Evolutionary conservation across 73 alveolate genomes (phyloP), one percentile per base, ranked within the genome.

Genomic region (Strombidium stylifer): DNA sequence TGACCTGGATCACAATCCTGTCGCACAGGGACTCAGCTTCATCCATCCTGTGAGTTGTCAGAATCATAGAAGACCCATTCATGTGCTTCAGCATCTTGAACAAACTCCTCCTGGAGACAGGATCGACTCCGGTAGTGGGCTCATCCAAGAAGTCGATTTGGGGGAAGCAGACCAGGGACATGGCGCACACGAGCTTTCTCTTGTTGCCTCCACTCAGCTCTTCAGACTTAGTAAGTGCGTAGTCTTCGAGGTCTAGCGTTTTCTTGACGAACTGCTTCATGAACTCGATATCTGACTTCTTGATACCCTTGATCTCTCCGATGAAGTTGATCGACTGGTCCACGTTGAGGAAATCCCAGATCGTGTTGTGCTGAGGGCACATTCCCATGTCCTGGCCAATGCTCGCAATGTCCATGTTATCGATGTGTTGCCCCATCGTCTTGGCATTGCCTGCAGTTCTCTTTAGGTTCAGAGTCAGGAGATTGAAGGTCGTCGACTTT

Each of bases 41-140:
- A 55, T 93, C 98, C 82, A 86, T 60, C 12, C 89, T 78, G 72
- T 92, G 97, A 46, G 98, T 85, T 6, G 97, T 85, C 53, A 89
- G 53, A 24, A 89, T 79, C 27, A 92, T 79, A 19, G 93, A 35
- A 18, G 80, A 18, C 3, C 0, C 37, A 14, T 53, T 55, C 24
- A 23, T 21, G 21, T 78, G 21, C 54, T 84, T 68, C 24, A 84
- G 49, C 18, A 84, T 49, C 45, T 62, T 45, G 58, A 85, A 65
- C 23, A 84, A 53, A 30, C 60, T 69, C 69, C 94, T 69, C 44
- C 86, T 80, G 10, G 94, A 86, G 10, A 70, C 53, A 25, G 94
- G 90, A 70, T 84, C 94, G 5, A 84, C 50, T n/a, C 94, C 94
- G 31, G 79, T 70, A 31, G 94, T 73, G 21, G 94, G 94, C 50